Conservation (phyloP, 2,329 filamentous ascomycete genomes). For the Aspergillus novoparasiticus region DNA sequence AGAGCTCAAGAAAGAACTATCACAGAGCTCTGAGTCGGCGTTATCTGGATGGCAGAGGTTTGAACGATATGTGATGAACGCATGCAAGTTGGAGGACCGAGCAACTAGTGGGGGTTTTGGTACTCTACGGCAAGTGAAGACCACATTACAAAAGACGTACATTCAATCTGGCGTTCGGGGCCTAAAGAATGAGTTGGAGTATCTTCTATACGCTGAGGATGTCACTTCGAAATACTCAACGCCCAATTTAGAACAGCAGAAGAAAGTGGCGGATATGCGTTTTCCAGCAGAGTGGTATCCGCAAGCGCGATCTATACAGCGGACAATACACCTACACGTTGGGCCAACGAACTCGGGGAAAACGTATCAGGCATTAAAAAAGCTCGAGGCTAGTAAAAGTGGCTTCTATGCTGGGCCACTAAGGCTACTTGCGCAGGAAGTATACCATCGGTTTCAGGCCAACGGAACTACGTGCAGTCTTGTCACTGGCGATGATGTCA, state of each 20-base stretch:
- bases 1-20: constrained; percentile 25
- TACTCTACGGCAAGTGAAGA: constrained; percentile 28
- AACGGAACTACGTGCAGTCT: constrained; percentile 77
- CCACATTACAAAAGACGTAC: constrained; percentile 61
- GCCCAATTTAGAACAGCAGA: constrained; percentile 61
- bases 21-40: constrained; percentile 16
- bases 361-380: constrained; percentile 89
- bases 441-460: constrained; percentile 83
- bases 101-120: constrained; percentile 18
- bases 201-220: constrained; percentile 69
- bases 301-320: constrained; percentile 74
- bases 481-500: constrained; percentile 87
- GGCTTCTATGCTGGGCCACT: constrained; percentile 92
- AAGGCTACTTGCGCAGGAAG: constrained; percentile 85
- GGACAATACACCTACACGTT: constrained; percentile 88
- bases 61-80: constrained; percentile 34
- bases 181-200: constrained; percentile 62
- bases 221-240: constrained; percentile 60
- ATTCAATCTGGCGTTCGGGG: constrained; percentile 54
- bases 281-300: constrained; percentile 93
- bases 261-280: constrained; percentile 75
- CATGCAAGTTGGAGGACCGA: constrained; percentile 30
- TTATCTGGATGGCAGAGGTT: constrained; percentile 33
- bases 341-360: constrained; percentile 98
- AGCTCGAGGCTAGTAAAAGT: constrained; percentile 71